Percentiles rank a stretch among this genome's conserved stretches.
These are phyloP conservation scores for Tricholoma flavovirens DNA, from an alignment of 768 basidiomycete species.

Conservation along the genomic window DNA sequence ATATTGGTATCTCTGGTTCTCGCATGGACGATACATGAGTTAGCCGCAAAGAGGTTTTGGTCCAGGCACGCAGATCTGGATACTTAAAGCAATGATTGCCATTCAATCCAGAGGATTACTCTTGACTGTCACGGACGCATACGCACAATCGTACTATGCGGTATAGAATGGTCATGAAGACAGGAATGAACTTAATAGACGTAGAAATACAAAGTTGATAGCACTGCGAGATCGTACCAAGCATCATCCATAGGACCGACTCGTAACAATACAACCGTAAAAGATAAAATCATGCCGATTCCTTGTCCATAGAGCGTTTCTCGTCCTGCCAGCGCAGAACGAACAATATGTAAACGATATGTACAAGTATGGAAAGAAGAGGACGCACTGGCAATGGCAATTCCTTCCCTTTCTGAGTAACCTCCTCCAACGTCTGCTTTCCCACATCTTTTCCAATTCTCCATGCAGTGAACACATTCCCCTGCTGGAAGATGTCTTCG, in stretches of 20 bases:
- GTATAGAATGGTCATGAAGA: too few species aligned
- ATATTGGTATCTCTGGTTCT: too few species aligned
- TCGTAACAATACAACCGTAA: neutral
- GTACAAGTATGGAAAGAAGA: too few species aligned
- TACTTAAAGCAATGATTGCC: too few species aligned
- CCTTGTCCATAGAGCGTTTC: constrained; percentile 10
- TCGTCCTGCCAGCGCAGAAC: constrained; percentile 5
- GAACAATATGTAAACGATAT: neutral
- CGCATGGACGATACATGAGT: too few species aligned
- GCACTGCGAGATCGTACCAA: neutral
- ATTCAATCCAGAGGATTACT: too few species aligned
- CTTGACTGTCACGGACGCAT: too few species aligned
- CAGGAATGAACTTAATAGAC: neutral
- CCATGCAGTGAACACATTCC: constrained; percentile 70
- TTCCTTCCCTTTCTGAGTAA: constrained; percentile 28
- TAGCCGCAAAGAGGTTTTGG: too few species aligned
- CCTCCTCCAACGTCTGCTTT: constrained; percentile 52
- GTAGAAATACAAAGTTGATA: neutral
- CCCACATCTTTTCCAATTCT: constrained; percentile 56
- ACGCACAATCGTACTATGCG: too few species aligned
- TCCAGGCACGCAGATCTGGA: too few species aligned
- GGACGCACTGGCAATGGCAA: constrained; percentile 6
- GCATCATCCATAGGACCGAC: neutral
- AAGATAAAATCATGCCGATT: constrained; percentile 6
- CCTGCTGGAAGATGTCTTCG: constrained; percentile 69